phyloP scores from a whole-genome alignment of 768 basidiomycete genomes.

The Pisolithus orientalis region DNA sequence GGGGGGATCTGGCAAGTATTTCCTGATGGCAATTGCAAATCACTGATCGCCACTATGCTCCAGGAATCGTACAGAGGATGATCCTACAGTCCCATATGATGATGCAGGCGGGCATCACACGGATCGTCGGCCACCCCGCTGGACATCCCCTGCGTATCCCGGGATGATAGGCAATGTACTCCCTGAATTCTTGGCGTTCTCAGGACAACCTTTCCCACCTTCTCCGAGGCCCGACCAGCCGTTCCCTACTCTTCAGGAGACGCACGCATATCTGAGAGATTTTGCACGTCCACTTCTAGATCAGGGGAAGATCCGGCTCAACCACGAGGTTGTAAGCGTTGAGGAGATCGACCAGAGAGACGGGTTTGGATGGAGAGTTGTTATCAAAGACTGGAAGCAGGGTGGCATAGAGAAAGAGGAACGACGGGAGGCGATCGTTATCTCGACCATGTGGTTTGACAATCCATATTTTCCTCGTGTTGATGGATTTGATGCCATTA shows the following conservation, averaged over 20 bases:
- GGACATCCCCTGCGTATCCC: constrained; percentile 45
- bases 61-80: background rate
- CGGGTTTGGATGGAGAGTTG: constrained; percentile 34
- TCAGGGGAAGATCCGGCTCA: constrained; percentile 32
- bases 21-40: background rate
- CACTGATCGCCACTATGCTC: background rate
- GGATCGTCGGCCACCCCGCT: constrained; percentile 13
- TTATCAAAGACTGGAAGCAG: constrained; percentile 31
- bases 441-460: constrained; percentile 42
- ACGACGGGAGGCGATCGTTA: constrained; percentile 44
- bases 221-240: constrained; percentile 19
- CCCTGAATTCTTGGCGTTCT: constrained; percentile 33
- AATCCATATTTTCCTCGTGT: constrained; percentile 39
- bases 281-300: constrained; percentile 21
- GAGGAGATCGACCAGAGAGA: constrained; percentile 26
- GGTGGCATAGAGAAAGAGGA: constrained; percentile 26
- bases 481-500: constrained; percentile 35
- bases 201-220: constrained; percentile 22
- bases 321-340: constrained; percentile 34
- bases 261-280: constrained; percentile 19
- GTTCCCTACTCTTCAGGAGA: constrained; percentile 25
- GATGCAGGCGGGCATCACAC: background rate
- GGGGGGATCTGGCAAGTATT: constrained; percentile 43
- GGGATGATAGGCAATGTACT: constrained; percentile 46
- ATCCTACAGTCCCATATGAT: background rate